Base-by-base conservation (phyloP, 345 rosid genomes). In the Stellera chamaejasme region DNA sequence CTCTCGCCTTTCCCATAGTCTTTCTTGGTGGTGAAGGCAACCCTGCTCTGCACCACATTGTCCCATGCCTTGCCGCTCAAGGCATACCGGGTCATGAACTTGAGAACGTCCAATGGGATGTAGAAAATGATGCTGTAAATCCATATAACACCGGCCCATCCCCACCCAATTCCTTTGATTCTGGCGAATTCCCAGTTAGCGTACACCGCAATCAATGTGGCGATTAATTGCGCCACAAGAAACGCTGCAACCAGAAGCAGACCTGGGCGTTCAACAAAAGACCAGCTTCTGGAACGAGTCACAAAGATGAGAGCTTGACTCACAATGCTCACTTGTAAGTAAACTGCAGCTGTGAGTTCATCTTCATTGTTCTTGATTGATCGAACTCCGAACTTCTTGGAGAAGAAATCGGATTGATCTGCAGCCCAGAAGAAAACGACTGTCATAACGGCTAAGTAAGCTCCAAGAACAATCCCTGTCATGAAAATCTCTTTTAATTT, bases 271-370 rank as follows among this genome's bases (percentile, higher is more conserved):
- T 88, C 96, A 5, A 74, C 16, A 26, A 68, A 84, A 46, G 96
- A 88, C 93, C 93, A 84, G 67, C 93, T 71, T 52, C 96, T 73
- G 25, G 93, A 82, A 57, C 96, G 68, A 10, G 96, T 88, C 23
- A 88, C 96, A 45, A 84, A 88, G 68, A 87, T 87, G 48, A 87
- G 92, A 26, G 96, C 96, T 63, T 84, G 96, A 61, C 96, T 87
- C 60, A 87, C 77, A 51, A 81, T 84, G 75, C 96, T 88, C 46
- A 88, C 96, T 77, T 88, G 96, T 60, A 88, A 85, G 72, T 88
- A 88, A 6, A 88, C 64, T 61, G 90, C 96, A 47, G 96, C 81
- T 27, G 85, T 76, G 45, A 88, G 81, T 72, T 81, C 74, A 26
- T 81, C 76, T 1, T 25, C 59, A 2, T 66, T 72, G 1, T 58